Evolutionary conservation across 2,329 filamentous ascomycete genomes (phyloP).

Genomic region (Chaetomium strumarium): DNA sequence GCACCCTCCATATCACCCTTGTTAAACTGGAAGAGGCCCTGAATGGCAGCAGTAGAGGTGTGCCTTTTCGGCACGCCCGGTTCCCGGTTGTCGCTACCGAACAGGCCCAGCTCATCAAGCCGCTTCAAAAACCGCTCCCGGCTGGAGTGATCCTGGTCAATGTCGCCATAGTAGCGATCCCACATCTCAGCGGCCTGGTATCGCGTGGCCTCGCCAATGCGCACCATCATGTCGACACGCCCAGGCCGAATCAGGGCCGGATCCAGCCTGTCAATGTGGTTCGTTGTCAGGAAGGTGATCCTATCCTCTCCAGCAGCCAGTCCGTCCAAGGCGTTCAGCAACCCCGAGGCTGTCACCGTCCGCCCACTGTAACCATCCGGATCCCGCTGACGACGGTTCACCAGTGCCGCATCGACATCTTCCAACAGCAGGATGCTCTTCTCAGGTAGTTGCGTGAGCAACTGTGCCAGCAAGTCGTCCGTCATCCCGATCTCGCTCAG

Average conservation of each 20-base stretch:
- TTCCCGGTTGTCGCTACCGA: slow-evolving; percentile 49
- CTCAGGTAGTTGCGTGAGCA: slow-evolving; percentile 78
- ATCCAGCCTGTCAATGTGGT: slow-evolving; percentile 85
- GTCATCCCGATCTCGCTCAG: slow-evolving; percentile 85
- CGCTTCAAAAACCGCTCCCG: slow-evolving; percentile 64
- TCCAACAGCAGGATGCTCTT: slow-evolving; percentile 79
- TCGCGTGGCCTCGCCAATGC: slow-evolving; percentile 79
- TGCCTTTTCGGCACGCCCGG: slow-evolving; percentile 41
- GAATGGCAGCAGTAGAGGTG: slow-evolving; percentile 85
- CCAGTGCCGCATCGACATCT: slow-evolving; percentile 87
- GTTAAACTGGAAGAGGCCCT: slow-evolving; percentile 92
- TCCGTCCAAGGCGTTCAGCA: slow-evolving; percentile 81
- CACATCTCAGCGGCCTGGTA: slow-evolving; percentile 84
- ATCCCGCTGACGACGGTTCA: slow-evolving; percentile 70
- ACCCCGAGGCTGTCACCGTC: slow-evolving; percentile 88
- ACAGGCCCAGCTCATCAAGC: slow-evolving; percentile 64
- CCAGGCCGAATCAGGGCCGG: slow-evolving; percentile 86
- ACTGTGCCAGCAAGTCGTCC: slow-evolving; percentile 79
- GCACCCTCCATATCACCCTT: slow-evolving; percentile 87
- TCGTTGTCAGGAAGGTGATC: slow-evolving; percentile 90
- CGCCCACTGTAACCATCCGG: slow-evolving; percentile 79
- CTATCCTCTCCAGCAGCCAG: slow-evolving; percentile 93
- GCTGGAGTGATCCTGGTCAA: slow-evolving; percentile 58
- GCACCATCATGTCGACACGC: slow-evolving; percentile 86
- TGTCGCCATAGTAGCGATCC: slow-evolving; percentile 88